Base-by-base conservation (phyloP, 208 protist species). In the Kentomonas sorsogonicus region DNA sequence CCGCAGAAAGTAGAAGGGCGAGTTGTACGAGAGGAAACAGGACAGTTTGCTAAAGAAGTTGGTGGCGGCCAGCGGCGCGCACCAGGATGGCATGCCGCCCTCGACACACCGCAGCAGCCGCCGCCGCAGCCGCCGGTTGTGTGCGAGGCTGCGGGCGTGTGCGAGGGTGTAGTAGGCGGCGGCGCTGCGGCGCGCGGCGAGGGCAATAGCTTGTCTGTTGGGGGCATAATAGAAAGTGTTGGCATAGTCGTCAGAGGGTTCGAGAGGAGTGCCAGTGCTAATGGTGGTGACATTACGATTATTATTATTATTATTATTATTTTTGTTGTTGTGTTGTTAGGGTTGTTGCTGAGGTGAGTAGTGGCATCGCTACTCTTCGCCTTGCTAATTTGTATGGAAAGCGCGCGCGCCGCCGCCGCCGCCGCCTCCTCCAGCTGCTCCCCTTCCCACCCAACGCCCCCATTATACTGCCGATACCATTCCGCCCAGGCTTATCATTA, bases 21-120 rank as follows among this genome's bases (percentile, higher is more conserved):
- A 74, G 46, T 66, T 74, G 52, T 83, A 66, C 61, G 89, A 84
- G 31, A 91, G n/a, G n/a, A n/a, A n/a, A n/a, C n/a, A n/a, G n/a
- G n/a, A n/a, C n/a, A n/a, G n/a, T n/a, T n/a, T n/a, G n/a, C 43
- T 22, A 25, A 48, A 20, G 10, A 9, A 15, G 43, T 48, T 26
- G 43, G 38, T 18, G 16, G 43, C n/a, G 43, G 25, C n/a, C 43
- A 13, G 25, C 22, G 25, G 40, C 5, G 74, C 61, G 82, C 86
- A 93, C 11, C n/a, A n/a, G n/a, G 82, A 39, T 9, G 86, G 86
- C 74, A 93, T 89, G 34, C 86, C 86, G 2, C 69, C 60, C 67
- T 93, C 86, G 44, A 85, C 81, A 70, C 87, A 77, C 31, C 66
- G 60, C 27, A 93, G 60, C 60, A 93, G 55, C 10, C 83, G 76